A percentile compares a stretch with the other conserved stretches of the same genome.
Conservation (phyloP, 306 rosid species). For the Astragalus glycyphyllos region DNA sequence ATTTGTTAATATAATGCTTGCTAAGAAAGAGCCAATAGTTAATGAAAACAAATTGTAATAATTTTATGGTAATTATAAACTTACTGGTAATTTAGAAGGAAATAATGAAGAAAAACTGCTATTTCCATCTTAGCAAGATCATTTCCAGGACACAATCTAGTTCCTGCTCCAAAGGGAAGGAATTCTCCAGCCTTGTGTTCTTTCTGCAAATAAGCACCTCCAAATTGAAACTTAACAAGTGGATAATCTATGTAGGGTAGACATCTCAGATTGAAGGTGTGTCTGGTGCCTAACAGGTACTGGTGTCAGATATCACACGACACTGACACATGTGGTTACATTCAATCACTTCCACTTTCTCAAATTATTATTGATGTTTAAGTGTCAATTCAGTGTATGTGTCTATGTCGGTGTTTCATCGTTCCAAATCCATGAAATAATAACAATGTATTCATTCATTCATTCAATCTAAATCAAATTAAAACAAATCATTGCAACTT, state of each 20-base stretch:
- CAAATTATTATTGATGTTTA: too few relatives aligned
- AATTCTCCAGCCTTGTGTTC: constrained; percentile 77
- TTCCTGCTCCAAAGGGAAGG: constrained; percentile 92
- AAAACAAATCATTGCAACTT: constrained; percentile 30
- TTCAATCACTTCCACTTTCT: too few relatives aligned
- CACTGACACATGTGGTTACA: too few relatives aligned
- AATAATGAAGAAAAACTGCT: constrained; percentile 79
- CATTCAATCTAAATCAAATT: neutral
- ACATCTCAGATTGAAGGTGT: too few relatives aligned
- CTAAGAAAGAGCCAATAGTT: constrained; percentile 3
- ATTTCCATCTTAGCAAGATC: constrained; percentile 76
- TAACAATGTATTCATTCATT: neutral
- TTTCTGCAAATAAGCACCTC: constrained; percentile 36
- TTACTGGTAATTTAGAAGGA: constrained; percentile 69
- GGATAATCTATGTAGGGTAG: too few relatives aligned
- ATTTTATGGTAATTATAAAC: neutral
- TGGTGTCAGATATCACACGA: too few relatives aligned
- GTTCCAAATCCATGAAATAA: neutral
- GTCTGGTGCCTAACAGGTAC: too few relatives aligned
- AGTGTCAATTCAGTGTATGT: too few relatives aligned
- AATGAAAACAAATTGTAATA: neutral
- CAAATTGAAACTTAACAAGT: constrained; percentile 19
- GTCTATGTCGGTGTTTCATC: too few relatives aligned
- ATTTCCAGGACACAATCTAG: constrained; percentile 72
- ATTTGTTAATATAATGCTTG: neutral